Evolutionary conservation across 306 rosid genomes (phyloP).

Genomic region (Coriaria nepalensis): DNA sequence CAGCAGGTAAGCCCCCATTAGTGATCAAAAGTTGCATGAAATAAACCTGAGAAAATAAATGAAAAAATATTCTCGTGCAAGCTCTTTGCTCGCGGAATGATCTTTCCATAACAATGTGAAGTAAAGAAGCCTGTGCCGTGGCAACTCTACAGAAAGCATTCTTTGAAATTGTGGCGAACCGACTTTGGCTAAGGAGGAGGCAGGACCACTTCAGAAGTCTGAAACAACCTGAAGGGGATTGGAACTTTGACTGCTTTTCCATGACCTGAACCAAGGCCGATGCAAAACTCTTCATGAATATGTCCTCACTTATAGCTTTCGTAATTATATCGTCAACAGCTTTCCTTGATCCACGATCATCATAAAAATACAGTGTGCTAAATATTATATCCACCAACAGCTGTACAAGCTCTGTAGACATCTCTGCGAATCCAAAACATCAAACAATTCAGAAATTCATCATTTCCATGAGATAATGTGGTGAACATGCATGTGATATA

Average conservation of each 20-base stretch:
- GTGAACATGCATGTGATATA: too few relatives aligned
- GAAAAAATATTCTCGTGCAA: constrained; percentile 51
- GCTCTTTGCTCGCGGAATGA: constrained; percentile 52
- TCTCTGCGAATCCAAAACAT: constrained; percentile 41
- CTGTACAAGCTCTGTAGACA: constrained; percentile 40
- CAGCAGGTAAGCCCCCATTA: neutral
- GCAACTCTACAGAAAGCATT: constrained; percentile 78
- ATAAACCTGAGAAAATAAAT: constrained; percentile 66
- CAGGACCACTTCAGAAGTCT: constrained; percentile 86
- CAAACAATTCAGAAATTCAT: neutral
- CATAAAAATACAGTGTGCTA: constrained; percentile 52
- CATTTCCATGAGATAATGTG: too few relatives aligned
- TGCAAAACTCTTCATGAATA: constrained; percentile 87
- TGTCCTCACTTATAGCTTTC: constrained; percentile 36
- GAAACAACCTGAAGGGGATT: constrained; percentile 56
- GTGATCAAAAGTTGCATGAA: constrained; percentile 1
- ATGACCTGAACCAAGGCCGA: constrained; percentile 71
- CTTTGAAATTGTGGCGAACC: constrained; percentile 57
- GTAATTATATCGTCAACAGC: constrained; percentile 70
- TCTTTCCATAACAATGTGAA: constrained; percentile 35
- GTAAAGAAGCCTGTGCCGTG: constrained; percentile 53
- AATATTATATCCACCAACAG: constrained; percentile 51
- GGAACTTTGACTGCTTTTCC: constrained; percentile 68
- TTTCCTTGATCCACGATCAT: constrained; percentile 70
- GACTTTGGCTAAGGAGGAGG: constrained; percentile 53